Evolutionary conservation across 2,329 filamentous ascomycete genomes (phyloP).

Genomic region (Fusarium siculi): DNA sequence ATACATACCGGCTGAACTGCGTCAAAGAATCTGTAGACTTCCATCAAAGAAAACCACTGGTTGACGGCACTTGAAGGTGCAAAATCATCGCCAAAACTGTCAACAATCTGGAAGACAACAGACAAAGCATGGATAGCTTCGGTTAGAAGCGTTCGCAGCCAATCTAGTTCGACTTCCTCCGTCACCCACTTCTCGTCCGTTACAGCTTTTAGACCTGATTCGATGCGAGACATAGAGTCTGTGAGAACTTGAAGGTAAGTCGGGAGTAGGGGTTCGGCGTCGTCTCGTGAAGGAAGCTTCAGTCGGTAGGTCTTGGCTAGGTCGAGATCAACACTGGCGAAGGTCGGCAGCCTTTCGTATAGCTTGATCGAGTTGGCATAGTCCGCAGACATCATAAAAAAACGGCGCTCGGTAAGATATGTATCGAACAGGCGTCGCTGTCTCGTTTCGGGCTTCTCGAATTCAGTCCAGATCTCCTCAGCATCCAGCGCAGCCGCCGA

Average conservation of each 20-base stretch:
- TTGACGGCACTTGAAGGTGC: slow-evolving; percentile 68
- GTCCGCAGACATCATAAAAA: slow-evolving; percentile 73
- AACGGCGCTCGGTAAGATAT: slow-evolving; percentile 77
- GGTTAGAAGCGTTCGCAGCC: slow-evolving; percentile 70
- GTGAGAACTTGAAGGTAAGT: slow-evolving; percentile 60
- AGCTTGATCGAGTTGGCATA: slow-evolving; percentile 61
- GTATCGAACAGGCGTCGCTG: slow-evolving; percentile 75
- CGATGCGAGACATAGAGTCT: slow-evolving; percentile 60
- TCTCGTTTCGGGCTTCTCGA: slow-evolving; percentile 70
- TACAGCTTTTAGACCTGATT: slow-evolving; percentile 61
- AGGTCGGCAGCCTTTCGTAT: slow-evolving; percentile 53
- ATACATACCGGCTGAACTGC: slow-evolving; percentile 58
- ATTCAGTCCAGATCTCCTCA: slow-evolving; percentile 66
- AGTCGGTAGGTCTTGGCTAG: slow-evolving; percentile 48
- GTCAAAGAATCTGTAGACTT: slow-evolving; percentile 75
- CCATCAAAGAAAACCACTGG: slow-evolving; percentile 81
- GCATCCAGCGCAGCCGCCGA: slow-evolving; percentile 60
- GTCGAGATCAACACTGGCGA: slow-evolving; percentile 41
- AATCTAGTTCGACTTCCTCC: slow-evolving; percentile 67
- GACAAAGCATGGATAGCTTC: slow-evolving; percentile 81
- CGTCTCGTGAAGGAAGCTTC: slow-evolving; percentile 45
- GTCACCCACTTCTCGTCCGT: slow-evolving; percentile 62
- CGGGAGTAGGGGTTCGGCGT: slow-evolving; percentile 58
- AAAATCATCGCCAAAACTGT: slow-evolving; percentile 65
- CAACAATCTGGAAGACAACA: slow-evolving; percentile 77